Evolutionary conservation across 23 red algal genomes (phyloP).

Genomic region (Gracilaria domingensis): DNA sequence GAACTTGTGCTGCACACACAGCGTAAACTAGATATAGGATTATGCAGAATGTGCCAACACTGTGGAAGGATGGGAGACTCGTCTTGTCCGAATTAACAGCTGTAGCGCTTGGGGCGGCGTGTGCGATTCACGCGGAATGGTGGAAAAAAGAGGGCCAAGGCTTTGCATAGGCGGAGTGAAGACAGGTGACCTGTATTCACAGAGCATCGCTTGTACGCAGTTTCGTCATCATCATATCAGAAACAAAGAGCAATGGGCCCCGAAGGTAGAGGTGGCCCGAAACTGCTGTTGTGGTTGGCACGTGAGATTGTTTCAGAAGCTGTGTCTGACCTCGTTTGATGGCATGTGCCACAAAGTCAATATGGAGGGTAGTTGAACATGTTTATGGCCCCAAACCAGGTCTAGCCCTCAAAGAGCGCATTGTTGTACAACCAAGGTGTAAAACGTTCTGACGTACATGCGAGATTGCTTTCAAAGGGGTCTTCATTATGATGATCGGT

Average conservation of each 20-base stretch:
- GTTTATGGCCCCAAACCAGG: background rate
- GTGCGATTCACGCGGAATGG: background rate
- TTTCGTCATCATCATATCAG: background rate
- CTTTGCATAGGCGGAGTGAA: background rate
- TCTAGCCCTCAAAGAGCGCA: background rate
- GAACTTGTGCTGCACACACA: background rate
- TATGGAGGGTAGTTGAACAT: background rate
- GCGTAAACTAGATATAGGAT: background rate
- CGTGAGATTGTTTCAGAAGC: background rate
- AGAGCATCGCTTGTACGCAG: background rate
- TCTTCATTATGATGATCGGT: too few relatives aligned
- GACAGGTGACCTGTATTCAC: background rate
- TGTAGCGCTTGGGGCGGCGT: background rate
- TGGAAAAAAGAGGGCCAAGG: background rate
- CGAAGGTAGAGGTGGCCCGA: background rate
- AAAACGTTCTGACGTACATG: background rate
- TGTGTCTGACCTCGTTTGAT: background rate
- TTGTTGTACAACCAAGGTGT: background rate
- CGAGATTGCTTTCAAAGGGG: too few relatives aligned
- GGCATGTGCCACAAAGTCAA: background rate
- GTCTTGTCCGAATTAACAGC: background rate
- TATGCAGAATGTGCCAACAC: background rate
- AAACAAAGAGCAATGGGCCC: background rate
- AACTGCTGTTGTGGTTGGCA: background rate
- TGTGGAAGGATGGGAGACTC: background rate